Evolutionary conservation across 2,329 filamentous ascomycete genomes (phyloP).

Genomic region (Alternaria sp.): DNA sequence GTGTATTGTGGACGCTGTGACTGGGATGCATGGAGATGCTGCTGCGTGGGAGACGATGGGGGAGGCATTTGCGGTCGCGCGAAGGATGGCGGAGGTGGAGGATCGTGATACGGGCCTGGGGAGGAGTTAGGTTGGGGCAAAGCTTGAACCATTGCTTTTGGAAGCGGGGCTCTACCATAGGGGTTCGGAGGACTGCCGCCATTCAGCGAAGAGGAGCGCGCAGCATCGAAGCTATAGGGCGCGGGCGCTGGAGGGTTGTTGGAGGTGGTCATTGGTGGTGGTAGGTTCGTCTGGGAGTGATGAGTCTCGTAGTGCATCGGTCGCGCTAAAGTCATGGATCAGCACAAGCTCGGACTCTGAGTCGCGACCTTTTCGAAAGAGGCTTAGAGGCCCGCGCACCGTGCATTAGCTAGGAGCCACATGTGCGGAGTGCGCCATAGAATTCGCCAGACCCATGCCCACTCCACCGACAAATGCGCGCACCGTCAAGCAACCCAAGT

Average conservation of each 20-base stretch:
- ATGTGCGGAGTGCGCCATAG: constrained; percentile 36
- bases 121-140: constrained; percentile 38
- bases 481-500: constrained; percentile 15
- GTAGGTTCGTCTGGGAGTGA: constrained; percentile 42
- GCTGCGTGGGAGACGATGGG: constrained; percentile 58
- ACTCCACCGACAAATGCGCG: constrained; percentile 21
- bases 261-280: constrained; percentile 47
- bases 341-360: constrained; percentile 22
- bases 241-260: constrained; percentile 47
- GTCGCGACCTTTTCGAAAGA: constrained; percentile 26
- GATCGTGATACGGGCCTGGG: constrained; percentile 49
- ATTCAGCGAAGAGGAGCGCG: constrained; percentile 56
- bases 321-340: constrained; percentile 41
- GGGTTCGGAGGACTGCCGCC: constrained; percentile 47
- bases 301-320: constrained; percentile 38
- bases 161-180: constrained; percentile 43
- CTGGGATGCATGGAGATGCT: constrained; percentile 50
- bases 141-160: constrained; percentile 19
- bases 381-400: constrained; percentile 26
- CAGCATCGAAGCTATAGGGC: constrained; percentile 54
- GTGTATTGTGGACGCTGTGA: constrained; percentile 56
- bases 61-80: constrained; percentile 59
- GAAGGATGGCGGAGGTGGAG: constrained; percentile 55
- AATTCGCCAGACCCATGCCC: constrained; percentile 31
- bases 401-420: constrained; percentile 41